Evolutionary conservation across 2,329 filamentous ascomycete species (phyloP).

Genomic region (Botrytis sinoallii): DNA sequence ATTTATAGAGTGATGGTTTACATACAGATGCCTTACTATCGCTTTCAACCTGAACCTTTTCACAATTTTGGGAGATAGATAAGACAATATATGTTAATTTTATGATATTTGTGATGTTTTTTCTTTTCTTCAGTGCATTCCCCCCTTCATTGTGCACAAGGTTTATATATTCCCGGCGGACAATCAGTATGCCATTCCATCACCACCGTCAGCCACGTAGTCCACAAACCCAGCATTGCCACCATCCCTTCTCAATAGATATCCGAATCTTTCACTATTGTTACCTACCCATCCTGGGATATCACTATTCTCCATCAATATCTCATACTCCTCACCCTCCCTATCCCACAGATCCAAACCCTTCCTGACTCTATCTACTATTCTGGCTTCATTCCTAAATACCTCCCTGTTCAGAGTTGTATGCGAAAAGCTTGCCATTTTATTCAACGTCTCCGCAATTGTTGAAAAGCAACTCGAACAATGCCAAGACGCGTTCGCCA

Average conservation of each 20-base stretch:
- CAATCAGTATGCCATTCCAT: not conserved
- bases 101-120: not conserved
- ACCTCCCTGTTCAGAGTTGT: slow-evolving; percentile 40
- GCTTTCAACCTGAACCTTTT: not conserved
- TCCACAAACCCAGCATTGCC: slow-evolving; percentile 29
- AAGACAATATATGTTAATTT: not conserved
- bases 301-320: slow-evolving; percentile 42
- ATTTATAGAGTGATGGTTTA: not conserved
- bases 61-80: not conserved
- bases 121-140: not conserved
- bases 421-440: slow-evolving; percentile 45
- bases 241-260: slow-evolving; percentile 28
- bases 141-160: not conserved
- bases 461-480: slow-evolving; percentile 45
- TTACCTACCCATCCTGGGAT: slow-evolving; percentile 41
- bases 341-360: slow-evolving; percentile 45
- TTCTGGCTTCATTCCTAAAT: slow-evolving; percentile 41
- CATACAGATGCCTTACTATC: not conserved
- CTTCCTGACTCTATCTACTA: slow-evolving; percentile 42
- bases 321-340: slow-evolving; percentile 36
- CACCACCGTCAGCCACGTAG: slow-evolving; percentile 29
- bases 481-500: slow-evolving; percentile 46
- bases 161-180: not conserved
- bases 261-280: slow-evolving; percentile 26
- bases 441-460: slow-evolving; percentile 42